phyloP scores from a whole-genome alignment of 2,329 filamentous ascomycete species.

The Apiospora kogelbergensis region DNA sequence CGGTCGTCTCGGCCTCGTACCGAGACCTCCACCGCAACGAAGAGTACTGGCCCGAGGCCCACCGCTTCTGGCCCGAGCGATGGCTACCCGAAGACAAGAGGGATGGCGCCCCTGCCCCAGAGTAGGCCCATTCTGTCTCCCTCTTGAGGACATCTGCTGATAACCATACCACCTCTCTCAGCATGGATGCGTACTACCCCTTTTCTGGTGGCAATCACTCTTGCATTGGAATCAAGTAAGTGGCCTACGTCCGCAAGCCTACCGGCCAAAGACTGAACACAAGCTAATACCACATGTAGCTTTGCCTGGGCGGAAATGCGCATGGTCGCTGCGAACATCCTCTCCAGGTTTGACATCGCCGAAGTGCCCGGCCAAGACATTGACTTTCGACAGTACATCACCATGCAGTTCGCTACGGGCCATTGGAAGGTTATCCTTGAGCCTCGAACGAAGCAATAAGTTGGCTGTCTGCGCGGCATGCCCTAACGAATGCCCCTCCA shows the following conservation, averaged over 20 bases:
- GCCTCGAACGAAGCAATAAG: background rate
- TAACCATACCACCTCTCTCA: background rate
- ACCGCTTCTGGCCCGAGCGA: constrained; percentile 7
- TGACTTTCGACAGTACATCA: constrained; percentile 8
- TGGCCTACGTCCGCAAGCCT: background rate
- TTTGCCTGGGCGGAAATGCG: constrained; percentile 10
- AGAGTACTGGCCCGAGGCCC: background rate
- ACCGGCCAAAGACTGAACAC: too few species aligned
- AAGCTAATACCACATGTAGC: background rate
- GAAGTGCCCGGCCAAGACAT: constrained; percentile 1
- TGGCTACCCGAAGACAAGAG: background rate
- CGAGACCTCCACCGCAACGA: constrained; percentile 10
- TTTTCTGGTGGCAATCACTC: constrained; percentile 4
- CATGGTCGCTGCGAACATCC: constrained; percentile 7
- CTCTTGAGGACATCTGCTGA: background rate
- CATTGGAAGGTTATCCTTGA: background rate
- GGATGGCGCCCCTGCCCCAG: constrained; percentile 1
- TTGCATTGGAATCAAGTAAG: constrained; percentile 11
- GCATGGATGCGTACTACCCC: constrained; percentile 6
- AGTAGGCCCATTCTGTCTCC: background rate
- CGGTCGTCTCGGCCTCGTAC: constrained; percentile 10
- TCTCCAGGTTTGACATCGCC: background rate
- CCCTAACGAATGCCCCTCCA: too few species aligned
- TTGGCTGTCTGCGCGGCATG: background rate
- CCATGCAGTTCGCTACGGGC: constrained; percentile 8